These are phyloP conservation scores for Tylopilus balloui DNA, from an alignment of 768 basidiomycete genomes.

Conservation along the genomic window DNA sequence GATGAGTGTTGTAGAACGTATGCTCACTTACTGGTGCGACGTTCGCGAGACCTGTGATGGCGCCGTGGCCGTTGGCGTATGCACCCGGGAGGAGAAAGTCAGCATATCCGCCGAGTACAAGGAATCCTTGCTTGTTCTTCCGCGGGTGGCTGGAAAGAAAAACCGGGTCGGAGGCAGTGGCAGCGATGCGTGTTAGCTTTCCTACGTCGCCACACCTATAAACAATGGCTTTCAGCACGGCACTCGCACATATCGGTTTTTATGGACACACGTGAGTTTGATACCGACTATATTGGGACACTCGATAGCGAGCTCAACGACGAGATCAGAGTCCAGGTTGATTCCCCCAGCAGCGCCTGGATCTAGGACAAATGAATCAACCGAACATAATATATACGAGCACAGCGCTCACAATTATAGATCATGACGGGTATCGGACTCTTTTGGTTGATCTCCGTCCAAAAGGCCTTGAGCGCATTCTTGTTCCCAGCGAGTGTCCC, in stretches of 20 bases:
- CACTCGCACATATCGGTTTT: neutral
- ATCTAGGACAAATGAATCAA: constrained; percentile 40
- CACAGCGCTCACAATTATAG: constrained; percentile 66
- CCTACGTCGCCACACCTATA: constrained; percentile 85
- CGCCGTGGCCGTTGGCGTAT: constrained; percentile 76
- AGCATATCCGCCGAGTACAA: constrained; percentile 80
- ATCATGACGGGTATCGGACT: constrained; percentile 85
- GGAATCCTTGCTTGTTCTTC: constrained; percentile 62
- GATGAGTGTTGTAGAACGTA: neutral
- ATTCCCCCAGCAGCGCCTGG: constrained; percentile 87
- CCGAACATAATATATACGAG: neutral
- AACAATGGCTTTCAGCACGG: constrained; percentile 7
- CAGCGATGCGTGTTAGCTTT: constrained; percentile 81
- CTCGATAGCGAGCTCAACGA: constrained; percentile 71
- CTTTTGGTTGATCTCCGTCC: constrained; percentile 67
- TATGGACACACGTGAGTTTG: constrained; percentile 72
- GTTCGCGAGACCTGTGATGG: constrained; percentile 87
- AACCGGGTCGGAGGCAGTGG: constrained; percentile 50
- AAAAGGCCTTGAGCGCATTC: constrained; percentile 74
- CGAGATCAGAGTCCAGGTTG: constrained; percentile 85
- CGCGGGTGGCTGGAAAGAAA: constrained; percentile 64
- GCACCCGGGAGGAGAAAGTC: constrained; percentile 78
- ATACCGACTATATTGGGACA: constrained; percentile 80
- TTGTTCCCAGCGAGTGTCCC: constrained; percentile 60
- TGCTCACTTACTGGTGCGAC: constrained; percentile 58